Conservation (phyloP, 179 eudicot genomes). For the Nepenthes alata region DNA sequence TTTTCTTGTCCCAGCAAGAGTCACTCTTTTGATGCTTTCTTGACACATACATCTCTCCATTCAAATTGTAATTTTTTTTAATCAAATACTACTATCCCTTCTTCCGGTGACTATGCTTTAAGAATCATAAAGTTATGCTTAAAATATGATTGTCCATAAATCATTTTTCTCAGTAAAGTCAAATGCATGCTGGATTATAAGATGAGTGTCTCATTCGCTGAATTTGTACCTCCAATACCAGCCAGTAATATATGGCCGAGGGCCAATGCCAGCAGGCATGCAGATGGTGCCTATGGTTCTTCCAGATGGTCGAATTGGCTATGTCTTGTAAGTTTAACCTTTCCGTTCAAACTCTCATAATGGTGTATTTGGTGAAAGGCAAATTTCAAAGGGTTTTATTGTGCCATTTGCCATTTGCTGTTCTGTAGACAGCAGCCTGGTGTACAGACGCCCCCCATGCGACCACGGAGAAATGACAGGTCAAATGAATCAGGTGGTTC, state of each 20-base stretch:
- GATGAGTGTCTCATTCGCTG: background rate
- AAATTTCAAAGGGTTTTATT: background rate
- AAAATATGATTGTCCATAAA: too few species aligned
- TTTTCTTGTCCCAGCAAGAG: too few species aligned
- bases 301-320: slow-evolving; percentile 95
- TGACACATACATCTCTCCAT: too few species aligned
- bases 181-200: too few species aligned
- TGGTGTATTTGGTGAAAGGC: background rate
- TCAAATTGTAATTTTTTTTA: background rate
- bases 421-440: slow-evolving; percentile 77
- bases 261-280: slow-evolving; percentile 96
- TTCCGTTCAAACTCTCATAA: background rate
- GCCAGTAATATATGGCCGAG: slow-evolving; percentile 91
- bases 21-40: too few species aligned
- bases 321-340: slow-evolving; percentile 73
- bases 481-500: slow-evolving; percentile 48
- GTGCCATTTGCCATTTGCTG: background rate
- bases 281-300: slow-evolving; percentile 99
- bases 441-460: slow-evolving; percentile 40
- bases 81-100: background rate
- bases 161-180: too few species aligned
- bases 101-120: too few species aligned
- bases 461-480: slow-evolving; percentile 71
- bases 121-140: too few species aligned
- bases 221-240: slow-evolving; percentile 19